A percentile compares a stretch with the other conserved stretches of the same genome.
Evolutionary conservation across 371 early-diverging fungal genomes (phyloP).

Genomic region (Mortierella sp.): DNA sequence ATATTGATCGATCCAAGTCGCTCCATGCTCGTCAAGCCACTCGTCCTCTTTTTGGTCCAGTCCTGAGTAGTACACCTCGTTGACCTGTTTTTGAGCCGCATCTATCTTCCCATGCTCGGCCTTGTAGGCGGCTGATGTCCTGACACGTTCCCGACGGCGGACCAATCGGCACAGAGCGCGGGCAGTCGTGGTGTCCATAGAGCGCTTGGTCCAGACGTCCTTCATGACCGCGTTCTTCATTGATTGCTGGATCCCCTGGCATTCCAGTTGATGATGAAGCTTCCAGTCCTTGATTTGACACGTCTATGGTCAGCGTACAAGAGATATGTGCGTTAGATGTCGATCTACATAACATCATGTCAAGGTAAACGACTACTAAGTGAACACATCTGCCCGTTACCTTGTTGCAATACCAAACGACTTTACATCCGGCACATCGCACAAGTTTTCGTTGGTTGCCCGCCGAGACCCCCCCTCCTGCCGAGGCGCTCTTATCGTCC

Average conservation of each 20-base stretch:
- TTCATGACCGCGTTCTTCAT: conserved; percentile 27
- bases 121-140: conserved; percentile 23
- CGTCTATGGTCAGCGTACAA: conserved; percentile 12
- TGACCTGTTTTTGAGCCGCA: conserved; percentile 39
- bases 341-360: not conserved
- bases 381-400: conserved; percentile 1
- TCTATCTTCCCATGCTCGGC: conserved; percentile 44
- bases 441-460: conserved; percentile 50
- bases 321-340: not conserved
- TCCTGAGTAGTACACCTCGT: conserved; percentile 41
- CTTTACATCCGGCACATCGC: conserved; percentile 47
- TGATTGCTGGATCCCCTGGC: conserved; percentile 51
- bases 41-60: conserved; percentile 48
- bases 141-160: conserved; percentile 44
- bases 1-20: conserved; percentile 36
- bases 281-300: conserved; percentile 57
- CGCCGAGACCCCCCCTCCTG: conserved; percentile 21
- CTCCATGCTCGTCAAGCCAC: conserved; percentile 52
- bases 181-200: conserved; percentile 36
- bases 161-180: conserved; percentile 45
- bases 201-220: conserved; percentile 46
- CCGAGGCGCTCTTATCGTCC: conserved; percentile 14
- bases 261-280: conserved; percentile 51
- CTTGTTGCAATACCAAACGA: conserved; percentile 56
- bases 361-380: not conserved